Percentiles rank a stretch among this genome's conserved stretches.
These are phyloP conservation scores for Backusella circina DNA, from an alignment of 192 early-diverging fungal species.

Conservation along the genomic window DNA sequence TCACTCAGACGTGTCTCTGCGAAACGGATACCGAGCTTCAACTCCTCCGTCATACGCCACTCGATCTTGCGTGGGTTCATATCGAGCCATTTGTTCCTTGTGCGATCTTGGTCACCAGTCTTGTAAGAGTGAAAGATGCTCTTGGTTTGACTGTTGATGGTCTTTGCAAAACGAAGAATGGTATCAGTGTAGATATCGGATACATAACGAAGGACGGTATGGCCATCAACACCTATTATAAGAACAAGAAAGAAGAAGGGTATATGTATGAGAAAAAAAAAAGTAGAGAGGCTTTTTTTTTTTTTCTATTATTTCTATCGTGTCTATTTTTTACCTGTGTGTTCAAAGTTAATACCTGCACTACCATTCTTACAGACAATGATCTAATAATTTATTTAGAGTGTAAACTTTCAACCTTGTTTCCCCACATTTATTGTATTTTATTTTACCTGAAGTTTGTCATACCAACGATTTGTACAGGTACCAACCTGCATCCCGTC, in stretches of 20 bases:
- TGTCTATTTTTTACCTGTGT: slow-evolving; percentile 62
- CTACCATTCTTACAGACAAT: slow-evolving; percentile 75
- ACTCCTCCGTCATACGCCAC: slow-evolving; percentile 35
- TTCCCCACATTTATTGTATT: too few relatives aligned
- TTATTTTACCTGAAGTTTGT: slow-evolving; percentile 59
- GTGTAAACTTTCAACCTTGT: neutral
- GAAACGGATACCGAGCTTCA: slow-evolving; percentile 39
- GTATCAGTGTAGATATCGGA: slow-evolving; percentile 49
- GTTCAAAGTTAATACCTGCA: slow-evolving; percentile 87
- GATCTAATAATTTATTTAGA: slow-evolving; percentile 32
- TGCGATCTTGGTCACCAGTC: neutral
- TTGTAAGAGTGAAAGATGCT: slow-evolving; percentile 33
- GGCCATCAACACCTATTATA: slow-evolving; percentile 40
- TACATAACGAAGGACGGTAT: slow-evolving; percentile 44
- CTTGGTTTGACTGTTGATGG: slow-evolving; percentile 38
- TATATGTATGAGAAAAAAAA: neutral
- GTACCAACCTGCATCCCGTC: slow-evolving; percentile 42
- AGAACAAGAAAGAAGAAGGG: neutral
- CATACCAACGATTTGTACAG: slow-evolving; percentile 82
- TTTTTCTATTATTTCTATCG: slow-evolving; percentile 6
- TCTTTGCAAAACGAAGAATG: slow-evolving; percentile 42
- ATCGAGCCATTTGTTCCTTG: slow-evolving; percentile 12
- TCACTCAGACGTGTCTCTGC: slow-evolving; percentile 41
- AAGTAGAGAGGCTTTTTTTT: neutral
- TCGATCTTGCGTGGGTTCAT: slow-evolving; percentile 41